Evolutionary conservation across 805 yeast genomes (phyloP), one percentile per base, ranked within the genome.

Genomic region (Trichomonascus vanleenenianus): DNA sequence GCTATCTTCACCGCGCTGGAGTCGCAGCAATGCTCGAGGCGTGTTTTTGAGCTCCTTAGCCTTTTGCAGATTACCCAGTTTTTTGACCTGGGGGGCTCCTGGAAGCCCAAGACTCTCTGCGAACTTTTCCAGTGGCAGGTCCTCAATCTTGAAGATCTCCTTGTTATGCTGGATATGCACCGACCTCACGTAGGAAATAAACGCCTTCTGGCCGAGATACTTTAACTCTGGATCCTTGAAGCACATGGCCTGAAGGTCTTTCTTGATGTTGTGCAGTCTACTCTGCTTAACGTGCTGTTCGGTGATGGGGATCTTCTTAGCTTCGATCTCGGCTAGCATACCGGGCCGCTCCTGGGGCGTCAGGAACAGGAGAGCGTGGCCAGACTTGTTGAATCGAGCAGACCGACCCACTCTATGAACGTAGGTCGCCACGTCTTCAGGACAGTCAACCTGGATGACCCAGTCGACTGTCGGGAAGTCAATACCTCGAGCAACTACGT

Each of bases 191-290:
- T 93, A 93, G 8, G 97, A 85, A 37, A 89, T 85, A 57, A 93
- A 93, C 7, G 97, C 96, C 61, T 91, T 85, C 68, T 93, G 98
- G 1, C 93, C 98, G 57, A 93, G 70, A 60, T 93, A 91, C 64
- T 93, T 93, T 51, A 93, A 68, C 56, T 85, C 87, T 0, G 97
- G 95, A 56, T 84, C 91, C 62, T 86, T 77, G 76, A 93, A 93
- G 61, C 96, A 81, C 48, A 89, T 70, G 1, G 93, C 84, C 64
- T 93, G 97, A 51, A 93, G 68, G 59, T 91, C 95, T 8, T 85
- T 79, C 57, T 79, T 75, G 48, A 93, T 87, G 61, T 81, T 83
- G 60, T 76, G 78, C 56, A 72, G 72, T 62, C 79, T 85, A 33
- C 85, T 72, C 45, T 75, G 83, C 57, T 84, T 83, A 52, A 93